phyloP scores from a whole-genome alignment of 805 yeast species.

The Cyberlindnera maclurae region DNA sequence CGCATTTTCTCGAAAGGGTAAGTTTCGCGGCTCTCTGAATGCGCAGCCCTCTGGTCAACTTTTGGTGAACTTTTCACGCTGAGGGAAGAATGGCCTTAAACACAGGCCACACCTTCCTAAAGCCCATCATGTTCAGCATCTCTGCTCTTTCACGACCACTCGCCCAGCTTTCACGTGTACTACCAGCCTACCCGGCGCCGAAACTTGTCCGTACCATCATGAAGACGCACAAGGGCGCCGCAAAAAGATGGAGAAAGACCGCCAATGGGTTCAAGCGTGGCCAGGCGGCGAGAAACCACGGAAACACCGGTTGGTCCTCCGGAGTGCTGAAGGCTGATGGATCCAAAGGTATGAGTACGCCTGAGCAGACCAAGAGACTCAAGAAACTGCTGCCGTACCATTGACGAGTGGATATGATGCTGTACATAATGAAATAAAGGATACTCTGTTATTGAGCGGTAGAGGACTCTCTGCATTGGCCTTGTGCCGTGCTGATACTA shows the following conservation, averaged over 20 bases:
- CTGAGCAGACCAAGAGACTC: constrained; percentile 51
- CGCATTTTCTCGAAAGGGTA: not conserved
- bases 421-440: not conserved
- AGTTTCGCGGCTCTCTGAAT: no score
- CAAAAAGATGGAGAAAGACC: constrained; percentile 77
- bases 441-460: no score
- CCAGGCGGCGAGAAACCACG: constrained; percentile 85
- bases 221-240: constrained; percentile 83
- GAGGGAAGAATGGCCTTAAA: not conserved
- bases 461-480: no score
- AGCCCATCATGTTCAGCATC: constrained; percentile 8
- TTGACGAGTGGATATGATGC: constrained; percentile 2
- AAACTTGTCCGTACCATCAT: constrained; percentile 32
- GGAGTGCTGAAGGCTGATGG: constrained; percentile 52
- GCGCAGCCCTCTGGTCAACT: not conserved
- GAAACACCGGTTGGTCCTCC: constrained; percentile 82
- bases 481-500: no score
- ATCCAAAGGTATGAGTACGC: constrained; percentile 49
- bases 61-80: not conserved
- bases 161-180: not conserved
- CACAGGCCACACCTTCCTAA: not conserved
- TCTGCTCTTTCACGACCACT: constrained; percentile 5
- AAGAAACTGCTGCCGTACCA: constrained; percentile 38
- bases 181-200: constrained; percentile 1
- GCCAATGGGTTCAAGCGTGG: constrained; percentile 57